Percentiles rank a stretch among this genome's conserved stretches.
These are phyloP conservation scores for Entophlyctis luteolus DNA, from an alignment of 192 early-diverging fungal genomes.

Conservation along the genomic window DNA sequence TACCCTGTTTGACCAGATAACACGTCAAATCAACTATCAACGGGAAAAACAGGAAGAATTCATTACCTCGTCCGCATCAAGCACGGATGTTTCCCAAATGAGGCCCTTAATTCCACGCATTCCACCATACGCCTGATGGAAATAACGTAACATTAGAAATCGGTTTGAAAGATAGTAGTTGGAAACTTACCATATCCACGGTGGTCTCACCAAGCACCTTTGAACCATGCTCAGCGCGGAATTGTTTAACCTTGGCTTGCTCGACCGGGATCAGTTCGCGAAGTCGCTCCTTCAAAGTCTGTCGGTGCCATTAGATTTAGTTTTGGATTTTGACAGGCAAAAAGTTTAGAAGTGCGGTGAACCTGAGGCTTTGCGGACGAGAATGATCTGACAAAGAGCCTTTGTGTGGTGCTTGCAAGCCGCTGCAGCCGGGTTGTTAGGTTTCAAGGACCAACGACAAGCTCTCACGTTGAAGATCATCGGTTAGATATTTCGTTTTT, in stretches of 20 bases:
- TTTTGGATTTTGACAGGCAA: no score
- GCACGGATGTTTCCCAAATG: conserved; percentile 96
- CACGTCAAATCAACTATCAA: no score
- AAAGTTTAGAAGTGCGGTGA: no score
- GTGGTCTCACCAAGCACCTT: conserved; percentile 91
- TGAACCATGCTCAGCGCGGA: conserved; percentile 86
- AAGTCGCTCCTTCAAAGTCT: conserved; percentile 92
- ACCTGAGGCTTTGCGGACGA: conserved; percentile 27
- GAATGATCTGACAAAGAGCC: conserved; percentile 18
- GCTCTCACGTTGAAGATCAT: conserved; percentile 24
- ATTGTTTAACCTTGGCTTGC: conserved; percentile 90
- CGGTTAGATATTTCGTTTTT: neutral
- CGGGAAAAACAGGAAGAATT: no score
- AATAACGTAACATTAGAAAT: no score
- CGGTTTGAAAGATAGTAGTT: no score
- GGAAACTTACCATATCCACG: conserved; percentile 87
- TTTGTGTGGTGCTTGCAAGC: conserved; percentile 5
- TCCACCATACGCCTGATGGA: conserved; percentile 74
- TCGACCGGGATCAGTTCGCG: conserved; percentile 91
- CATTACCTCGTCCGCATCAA: conserved; percentile 84
- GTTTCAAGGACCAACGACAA: no score
- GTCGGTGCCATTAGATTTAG: no score
- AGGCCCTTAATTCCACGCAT: conserved; percentile 99
- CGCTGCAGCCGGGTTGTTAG: no score
- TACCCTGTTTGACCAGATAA: conserved; percentile 60